Evolutionary conservation across 345 rosid genomes (phyloP).

Genomic region (Passiflora organensis): DNA sequence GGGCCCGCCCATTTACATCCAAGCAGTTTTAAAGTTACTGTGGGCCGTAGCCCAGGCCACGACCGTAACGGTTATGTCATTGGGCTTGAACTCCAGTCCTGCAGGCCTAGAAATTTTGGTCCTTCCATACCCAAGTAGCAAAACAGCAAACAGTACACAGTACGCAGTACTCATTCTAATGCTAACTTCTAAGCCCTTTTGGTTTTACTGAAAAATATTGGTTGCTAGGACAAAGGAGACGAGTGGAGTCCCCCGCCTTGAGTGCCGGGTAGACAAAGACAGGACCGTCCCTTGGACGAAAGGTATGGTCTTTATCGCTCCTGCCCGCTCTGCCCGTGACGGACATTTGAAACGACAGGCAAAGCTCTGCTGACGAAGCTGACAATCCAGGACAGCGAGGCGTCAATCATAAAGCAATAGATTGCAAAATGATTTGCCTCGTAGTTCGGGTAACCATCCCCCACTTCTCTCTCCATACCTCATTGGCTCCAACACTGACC

Average conservation of each 20-base stretch:
- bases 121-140: too few species aligned
- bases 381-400: slow-evolving; percentile 47
- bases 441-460: slow-evolving; percentile 2
- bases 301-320: slow-evolving; percentile 47
- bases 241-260: slow-evolving; percentile 28
- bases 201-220: too few species aligned
- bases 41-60: too few species aligned
- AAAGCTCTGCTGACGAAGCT: slow-evolving; percentile 29
- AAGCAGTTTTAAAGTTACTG: too few species aligned
- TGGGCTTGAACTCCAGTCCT: too few species aligned
- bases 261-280: slow-evolving; percentile 46
- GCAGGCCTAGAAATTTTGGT: too few species aligned
- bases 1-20: too few species aligned
- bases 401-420: slow-evolving; percentile 67
- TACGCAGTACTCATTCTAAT: too few species aligned
- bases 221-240: too few species aligned
- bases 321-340: slow-evolving; percentile 2
- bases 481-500: slow-evolving; percentile 20
- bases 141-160: too few species aligned
- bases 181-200: too few species aligned
- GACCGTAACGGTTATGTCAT: too few species aligned
- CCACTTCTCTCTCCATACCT: background rate
- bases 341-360: slow-evolving; percentile 31
- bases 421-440: slow-evolving; percentile 57
- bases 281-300: slow-evolving; percentile 32